Conservation (phyloP, 495 filamentous ascomycete genomes). For the Pyrenula aspistea region DNA sequence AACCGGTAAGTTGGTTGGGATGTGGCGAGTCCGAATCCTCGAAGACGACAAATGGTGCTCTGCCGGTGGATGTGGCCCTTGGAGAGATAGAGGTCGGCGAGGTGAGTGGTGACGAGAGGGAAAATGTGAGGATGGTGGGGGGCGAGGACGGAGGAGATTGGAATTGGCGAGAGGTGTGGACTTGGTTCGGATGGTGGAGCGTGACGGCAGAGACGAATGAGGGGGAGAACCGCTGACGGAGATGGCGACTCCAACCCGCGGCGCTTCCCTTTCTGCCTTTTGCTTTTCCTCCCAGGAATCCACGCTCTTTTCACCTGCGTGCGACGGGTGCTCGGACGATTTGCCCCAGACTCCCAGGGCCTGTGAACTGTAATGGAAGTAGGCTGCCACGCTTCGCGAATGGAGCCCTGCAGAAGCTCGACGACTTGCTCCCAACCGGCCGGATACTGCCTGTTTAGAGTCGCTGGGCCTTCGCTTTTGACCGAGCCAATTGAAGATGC, state of each 20-base stretch:
- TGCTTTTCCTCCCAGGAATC: not conserved
- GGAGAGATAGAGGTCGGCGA: not conserved
- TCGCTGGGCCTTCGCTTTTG: not conserved
- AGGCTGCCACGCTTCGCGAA: too few species aligned
- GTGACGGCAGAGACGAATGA: not conserved
- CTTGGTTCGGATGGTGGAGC: too few species aligned
- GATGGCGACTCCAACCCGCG: not conserved
- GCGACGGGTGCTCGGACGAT: not conserved
- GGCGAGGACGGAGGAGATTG: slow-evolving; percentile 3
- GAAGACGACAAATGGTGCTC: too few species aligned
- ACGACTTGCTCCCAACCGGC: not conserved
- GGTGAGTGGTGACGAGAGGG: slow-evolving; percentile 1
- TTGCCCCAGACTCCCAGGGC: not conserved
- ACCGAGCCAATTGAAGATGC: not conserved
- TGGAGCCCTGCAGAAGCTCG: not conserved
- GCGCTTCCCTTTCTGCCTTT: not conserved
- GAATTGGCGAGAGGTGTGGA: not conserved
- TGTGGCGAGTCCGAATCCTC: too few species aligned
- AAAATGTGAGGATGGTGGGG: not conserved
- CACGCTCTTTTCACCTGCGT: not conserved
- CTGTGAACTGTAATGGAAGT: too few species aligned
- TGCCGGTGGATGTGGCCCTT: slow-evolving; percentile 14
- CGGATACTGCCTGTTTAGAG: not conserved
- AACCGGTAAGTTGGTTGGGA: too few species aligned
- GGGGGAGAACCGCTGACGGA: not conserved